Conservation (phyloP, 352 stramenopile species). For the Globisporangium paddicum region DNA sequence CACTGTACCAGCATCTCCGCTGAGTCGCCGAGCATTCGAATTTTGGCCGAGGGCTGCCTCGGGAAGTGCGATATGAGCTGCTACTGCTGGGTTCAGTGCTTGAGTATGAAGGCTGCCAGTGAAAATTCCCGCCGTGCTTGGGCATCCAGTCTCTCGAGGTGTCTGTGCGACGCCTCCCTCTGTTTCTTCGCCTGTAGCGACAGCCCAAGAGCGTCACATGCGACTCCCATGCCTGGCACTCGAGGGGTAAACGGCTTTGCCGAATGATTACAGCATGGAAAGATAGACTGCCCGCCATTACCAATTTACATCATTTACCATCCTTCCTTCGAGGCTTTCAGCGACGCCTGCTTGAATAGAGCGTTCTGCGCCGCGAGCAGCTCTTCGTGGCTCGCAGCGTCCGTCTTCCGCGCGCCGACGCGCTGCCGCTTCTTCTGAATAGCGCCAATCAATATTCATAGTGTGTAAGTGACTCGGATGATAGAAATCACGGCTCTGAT, state of each 20-base stretch:
- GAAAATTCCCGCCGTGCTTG: no score
- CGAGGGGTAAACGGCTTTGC: neutral
- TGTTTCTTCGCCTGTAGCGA: neutral
- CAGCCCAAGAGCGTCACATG: neutral
- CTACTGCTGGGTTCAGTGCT: neutral
- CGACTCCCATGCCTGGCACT: neutral
- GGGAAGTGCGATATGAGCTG: no score
- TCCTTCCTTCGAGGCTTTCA: slow-evolving; percentile 52
- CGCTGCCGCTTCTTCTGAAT: slow-evolving; percentile 38
- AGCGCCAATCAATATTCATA: no score
- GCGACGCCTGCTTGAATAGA: slow-evolving; percentile 64
- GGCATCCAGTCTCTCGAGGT: neutral
- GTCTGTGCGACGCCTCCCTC: neutral
- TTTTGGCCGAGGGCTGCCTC: no score
- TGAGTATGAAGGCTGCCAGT: neutral
- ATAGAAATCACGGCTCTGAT: neutral
- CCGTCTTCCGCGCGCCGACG: slow-evolving; percentile 30
- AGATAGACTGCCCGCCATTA: neutral
- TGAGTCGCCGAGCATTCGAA: neutral
- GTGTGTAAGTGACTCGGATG: no score
- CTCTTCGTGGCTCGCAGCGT: slow-evolving; percentile 43
- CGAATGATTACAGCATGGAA: neutral
- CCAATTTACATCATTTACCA: slow-evolving; percentile 31
- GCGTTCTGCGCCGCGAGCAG: slow-evolving; percentile 67
- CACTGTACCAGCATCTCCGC: neutral